Base-by-base conservation (phyloP, 1,284 basidiomycete species). In the Heterobasidion annosum region DNA sequence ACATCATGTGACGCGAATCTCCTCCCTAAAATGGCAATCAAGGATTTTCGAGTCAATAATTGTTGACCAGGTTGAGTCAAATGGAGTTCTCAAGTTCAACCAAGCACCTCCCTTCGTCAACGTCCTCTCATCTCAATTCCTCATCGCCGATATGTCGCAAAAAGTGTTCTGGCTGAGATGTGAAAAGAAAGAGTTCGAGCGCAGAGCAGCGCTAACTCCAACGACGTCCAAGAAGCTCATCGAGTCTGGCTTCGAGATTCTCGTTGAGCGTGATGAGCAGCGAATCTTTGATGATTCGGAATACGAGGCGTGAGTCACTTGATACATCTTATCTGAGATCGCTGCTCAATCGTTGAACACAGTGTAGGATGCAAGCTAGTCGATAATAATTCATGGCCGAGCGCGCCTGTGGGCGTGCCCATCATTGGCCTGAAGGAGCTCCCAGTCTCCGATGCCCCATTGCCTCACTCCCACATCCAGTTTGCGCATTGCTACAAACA, bases 401-500 rank as follows among this genome's bases (percentile, higher is more conserved):
- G 68, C 44, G 90, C 92, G 1, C 93, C 95, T 1, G 69, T 69
- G 33, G 71, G 83, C 43, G 75, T 87, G 45, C 88, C 91, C 55
- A 97, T 99, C 71, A 88, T 98, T 63, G 97, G 97, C 8, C 79
- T 99, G 68, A 99, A 99, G 77, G 97, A 99, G 70, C 83, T 99
- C 18, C 85, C 90, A 43, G 82, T 76, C 58, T 94, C 91, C 46
- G 77, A 79, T 45, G 83, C 85, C 46, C 89, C 94, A 16, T 75
- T 98, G 16, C 83, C 81, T 10, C 94, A 98, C 73, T 95, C 91
- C 8, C 97, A 99, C 73, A 96, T 99, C 69, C 95, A 98, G 68
- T 99, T 99, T 64, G 96, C 95, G 2, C 97, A 99, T 71, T 98
- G 96, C 73, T 99, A 93, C 82, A 99, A 99, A 76, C 76, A 85